Conservation (phyloP, 495 filamentous ascomycete genomes). For the Penicillium cinerascens region DNA sequence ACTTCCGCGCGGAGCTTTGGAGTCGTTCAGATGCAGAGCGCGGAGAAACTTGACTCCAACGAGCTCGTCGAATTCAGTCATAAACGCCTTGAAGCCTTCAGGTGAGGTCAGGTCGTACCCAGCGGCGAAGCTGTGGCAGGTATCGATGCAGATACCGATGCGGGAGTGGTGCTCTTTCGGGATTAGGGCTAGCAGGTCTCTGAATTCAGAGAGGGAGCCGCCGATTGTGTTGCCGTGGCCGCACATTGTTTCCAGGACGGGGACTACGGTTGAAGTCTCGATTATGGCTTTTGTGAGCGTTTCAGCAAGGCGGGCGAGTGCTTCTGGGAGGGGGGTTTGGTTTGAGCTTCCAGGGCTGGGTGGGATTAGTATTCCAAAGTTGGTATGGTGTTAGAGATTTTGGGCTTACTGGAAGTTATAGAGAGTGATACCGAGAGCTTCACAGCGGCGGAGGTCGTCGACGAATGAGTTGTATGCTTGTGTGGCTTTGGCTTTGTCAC, state of each 20-base stretch:
- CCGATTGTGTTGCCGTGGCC: constrained; percentile 86
- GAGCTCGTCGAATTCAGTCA: constrained; percentile 71
- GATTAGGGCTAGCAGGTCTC: constrained; percentile 74
- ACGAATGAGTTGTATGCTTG: constrained; percentile 84
- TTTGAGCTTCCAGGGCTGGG: constrained; percentile 71
- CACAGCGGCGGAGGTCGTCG: constrained; percentile 85
- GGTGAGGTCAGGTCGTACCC: constrained; percentile 86
- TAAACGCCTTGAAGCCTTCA: constrained; percentile 65
- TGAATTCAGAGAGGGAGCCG: constrained; percentile 75
- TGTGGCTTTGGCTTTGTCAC: constrained; percentile 71
- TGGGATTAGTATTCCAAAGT: constrained; percentile 10
- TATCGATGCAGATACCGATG: constrained; percentile 96
- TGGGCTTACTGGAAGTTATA: constrained; percentile 86
- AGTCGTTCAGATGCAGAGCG: constrained; percentile 91
- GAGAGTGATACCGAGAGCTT: constrained; percentile 78
- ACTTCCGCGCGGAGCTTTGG: constrained; percentile 76
- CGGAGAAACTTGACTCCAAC: constrained; percentile 77
- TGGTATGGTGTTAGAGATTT: neutral
- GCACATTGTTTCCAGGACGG: constrained; percentile 93
- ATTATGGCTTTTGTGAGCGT: constrained; percentile 77
- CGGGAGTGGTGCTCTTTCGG: constrained; percentile 66
- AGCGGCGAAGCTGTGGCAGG: constrained; percentile 90
- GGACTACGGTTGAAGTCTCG: constrained; percentile 69
- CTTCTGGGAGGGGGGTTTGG: constrained; percentile 58
- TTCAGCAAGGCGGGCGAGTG: constrained; percentile 72